phyloP scores from a whole-genome alignment of 768 basidiomycete genomes.

The Lentinula sp. region DNA sequence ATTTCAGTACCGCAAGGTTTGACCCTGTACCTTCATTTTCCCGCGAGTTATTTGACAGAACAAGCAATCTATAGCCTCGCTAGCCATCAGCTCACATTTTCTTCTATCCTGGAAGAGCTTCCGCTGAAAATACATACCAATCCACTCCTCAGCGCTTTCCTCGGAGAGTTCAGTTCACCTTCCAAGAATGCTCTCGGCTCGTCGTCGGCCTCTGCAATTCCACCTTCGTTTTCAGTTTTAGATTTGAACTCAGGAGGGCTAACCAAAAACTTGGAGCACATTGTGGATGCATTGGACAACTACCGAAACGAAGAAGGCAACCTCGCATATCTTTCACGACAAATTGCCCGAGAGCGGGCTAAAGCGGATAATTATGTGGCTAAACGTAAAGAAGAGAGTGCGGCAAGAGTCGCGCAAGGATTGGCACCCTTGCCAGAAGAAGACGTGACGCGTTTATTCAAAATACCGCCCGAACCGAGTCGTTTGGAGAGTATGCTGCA shows the following conservation, averaged over 20 bases:
- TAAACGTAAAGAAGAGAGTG: conserved; percentile 89
- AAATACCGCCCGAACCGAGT: conserved; percentile 84
- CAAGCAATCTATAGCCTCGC: conserved; percentile 51
- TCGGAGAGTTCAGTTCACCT: conserved; percentile 50
- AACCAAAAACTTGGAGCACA: conserved; percentile 74
- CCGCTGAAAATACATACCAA: conserved; percentile 83
- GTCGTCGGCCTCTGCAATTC: conserved; percentile 34
- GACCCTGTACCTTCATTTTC: conserved; percentile 11
- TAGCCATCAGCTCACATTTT: conserved; percentile 77
- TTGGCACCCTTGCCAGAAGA: conserved; percentile 84
- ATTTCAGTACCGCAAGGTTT: conserved; percentile 83
- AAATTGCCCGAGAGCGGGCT: conserved; percentile 80
- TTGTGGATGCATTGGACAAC: conserved; percentile 78
- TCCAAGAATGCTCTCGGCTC: conserved; percentile 31
- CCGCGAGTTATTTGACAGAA: neutral
- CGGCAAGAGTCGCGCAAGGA: conserved; percentile 71
- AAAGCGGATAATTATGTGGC: conserved; percentile 74
- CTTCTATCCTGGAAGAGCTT: conserved; percentile 80
- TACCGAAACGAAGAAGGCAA: conserved; percentile 92
- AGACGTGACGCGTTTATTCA: conserved; percentile 78
- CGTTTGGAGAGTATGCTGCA: conserved; percentile 82
- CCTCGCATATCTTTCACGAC: conserved; percentile 80
- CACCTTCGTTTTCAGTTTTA: conserved; percentile 61
- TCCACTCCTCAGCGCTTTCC: conserved; percentile 71
- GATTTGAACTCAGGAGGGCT: conserved; percentile 66